Base-by-base conservation (phyloP, 345 rosid species). In the Conringia planisiliqua region DNA sequence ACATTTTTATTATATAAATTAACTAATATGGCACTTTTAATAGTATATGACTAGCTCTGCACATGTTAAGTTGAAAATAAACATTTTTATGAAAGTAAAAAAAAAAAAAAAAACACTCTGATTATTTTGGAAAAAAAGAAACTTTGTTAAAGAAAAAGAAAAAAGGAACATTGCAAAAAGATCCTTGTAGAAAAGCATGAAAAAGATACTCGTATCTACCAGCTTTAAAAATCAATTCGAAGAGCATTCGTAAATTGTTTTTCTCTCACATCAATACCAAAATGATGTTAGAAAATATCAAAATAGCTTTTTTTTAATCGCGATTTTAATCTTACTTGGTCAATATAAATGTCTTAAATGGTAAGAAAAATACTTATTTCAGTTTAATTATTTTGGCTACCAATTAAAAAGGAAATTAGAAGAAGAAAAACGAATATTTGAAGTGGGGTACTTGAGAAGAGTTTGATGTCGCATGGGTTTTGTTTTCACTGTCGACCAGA, bases 161-260 rank as follows among this genome's bases (percentile, higher is more conserved):
- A 74, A 83, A 86, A 75, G 75, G 52, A 79, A 60, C 68, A 42
- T 43, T 22, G 48, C 55, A 33, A 33, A 81, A 74, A 68, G 48
- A 42, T 10, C 33, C 13, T 9, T 32, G 48, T 24, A 33, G 56
- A 63, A 70, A 70, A 74, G 74, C 75, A 74, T 79, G 73, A 73
- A 70, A 82, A 44, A 42, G 68, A 67, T 78, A 74, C 67, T 50
- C 32, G 56, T 71, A 73, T 82, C 90, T 84, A 80, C 81, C 86
- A 72, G 73, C 84, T 79, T 71, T 42, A 11, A 33, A 48, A 32
- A 29, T 66, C 39, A 66, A 20, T 57, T 46, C 10, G 27, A 48
- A 54, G 29, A 61, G 24, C 20, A 51, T n/a, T 51, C 29, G 36
- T 20, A 20, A 7, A 18, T 47, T 62, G 2, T 7, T 56, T 30